phyloP scores from a whole-genome alignment of 2,329 filamentous ascomycete species.

The Monilinia vaccinii-corymbosi region DNA sequence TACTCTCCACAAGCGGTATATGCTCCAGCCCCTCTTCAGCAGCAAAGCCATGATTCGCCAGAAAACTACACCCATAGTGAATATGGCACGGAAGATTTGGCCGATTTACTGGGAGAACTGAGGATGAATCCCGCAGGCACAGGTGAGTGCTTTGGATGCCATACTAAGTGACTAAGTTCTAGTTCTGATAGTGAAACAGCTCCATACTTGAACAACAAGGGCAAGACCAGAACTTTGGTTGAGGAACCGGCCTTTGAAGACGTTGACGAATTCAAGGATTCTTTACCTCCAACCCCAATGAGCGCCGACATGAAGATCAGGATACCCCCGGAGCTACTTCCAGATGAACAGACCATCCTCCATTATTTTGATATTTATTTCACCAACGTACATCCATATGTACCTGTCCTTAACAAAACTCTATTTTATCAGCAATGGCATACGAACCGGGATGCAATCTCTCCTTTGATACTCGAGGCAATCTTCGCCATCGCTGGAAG shows the following conservation, averaged over 20 bases:
- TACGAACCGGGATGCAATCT: slow-evolving; percentile 71
- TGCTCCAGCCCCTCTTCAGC: slow-evolving; percentile 40
- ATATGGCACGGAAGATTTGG: slow-evolving; percentile 57
- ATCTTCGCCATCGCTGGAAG: slow-evolving; percentile 84
- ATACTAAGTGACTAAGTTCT: not conserved
- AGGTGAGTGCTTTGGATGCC: slow-evolving; percentile 46
- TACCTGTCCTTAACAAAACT: slow-evolving; percentile 76
- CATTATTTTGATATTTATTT: slow-evolving; percentile 91
- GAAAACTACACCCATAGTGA: slow-evolving; percentile 51
- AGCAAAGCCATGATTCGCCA: slow-evolving; percentile 32
- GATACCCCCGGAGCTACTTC: slow-evolving; percentile 91
- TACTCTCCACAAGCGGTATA: slow-evolving; percentile 44
- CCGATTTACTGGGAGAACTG: slow-evolving; percentile 74
- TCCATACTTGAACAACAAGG: slow-evolving; percentile 69
- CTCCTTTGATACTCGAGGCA: slow-evolving; percentile 79
- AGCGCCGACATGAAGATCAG: slow-evolving; percentile 69
- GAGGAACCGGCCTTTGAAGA: slow-evolving; percentile 60
- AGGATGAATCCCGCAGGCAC: slow-evolving; percentile 82
- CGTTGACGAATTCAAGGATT: slow-evolving; percentile 62
- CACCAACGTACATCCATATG: slow-evolving; percentile 80
- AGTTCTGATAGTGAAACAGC: slow-evolving; percentile 39
- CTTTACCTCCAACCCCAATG: slow-evolving; percentile 56
- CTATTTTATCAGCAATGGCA: slow-evolving; percentile 88
- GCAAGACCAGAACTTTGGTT: slow-evolving; percentile 37
- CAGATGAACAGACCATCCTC: slow-evolving; percentile 69